Base-by-base conservation (phyloP, 495 filamentous ascomycete genomes). In the Penicillium alfredii region DNA sequence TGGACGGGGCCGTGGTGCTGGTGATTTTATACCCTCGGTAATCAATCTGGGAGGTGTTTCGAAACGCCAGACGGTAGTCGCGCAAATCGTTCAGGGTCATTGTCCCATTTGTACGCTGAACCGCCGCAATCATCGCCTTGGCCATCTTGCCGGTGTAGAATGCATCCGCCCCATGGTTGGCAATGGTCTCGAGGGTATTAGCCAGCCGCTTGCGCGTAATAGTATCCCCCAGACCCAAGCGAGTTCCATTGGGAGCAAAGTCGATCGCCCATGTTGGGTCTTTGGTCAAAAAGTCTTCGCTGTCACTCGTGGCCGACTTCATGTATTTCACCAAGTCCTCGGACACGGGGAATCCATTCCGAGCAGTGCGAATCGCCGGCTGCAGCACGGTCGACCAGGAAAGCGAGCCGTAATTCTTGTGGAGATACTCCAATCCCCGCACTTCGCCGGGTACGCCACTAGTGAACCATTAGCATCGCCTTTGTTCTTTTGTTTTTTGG, bases 361-460 rank as follows among this genome's bases (percentile, higher is more conserved):
- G 73, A 0, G 89, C 88, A 4, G 86, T 68, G n/a, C 68, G 54
- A 19, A 88, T 81, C 11, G 87, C 78, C 0, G 88, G 88, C 41
- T 71, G 57, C 24, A 93, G 61, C 2, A 94, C 68, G 0, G 64
- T 56, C n/a, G 66, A 59, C 86, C 86, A 93, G 0, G 80, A 71
- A 1, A 88, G 68, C 22, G 56, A 63, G 18, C 84, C 86, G 45
- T 87, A 87, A 4, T 80, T 76, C 16, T 69, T 68, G 48, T 94
- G 88, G 4, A 93, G 61, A 47, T 81, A 72, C 49, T 85, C 79
- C 12, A 94, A 57, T 3, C 89, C 89, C 8, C 78, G 70, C 8
- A 94, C 44, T 61, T 96, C 89, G 1, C 89, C 85, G 0, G 89
- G 89, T 4, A 94, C 77, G 24, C 81, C 88, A 46, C 80, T 80